Conservation (phyloP, 495 filamentous ascomycete species). For the Cercophora newfieldiana region DNA sequence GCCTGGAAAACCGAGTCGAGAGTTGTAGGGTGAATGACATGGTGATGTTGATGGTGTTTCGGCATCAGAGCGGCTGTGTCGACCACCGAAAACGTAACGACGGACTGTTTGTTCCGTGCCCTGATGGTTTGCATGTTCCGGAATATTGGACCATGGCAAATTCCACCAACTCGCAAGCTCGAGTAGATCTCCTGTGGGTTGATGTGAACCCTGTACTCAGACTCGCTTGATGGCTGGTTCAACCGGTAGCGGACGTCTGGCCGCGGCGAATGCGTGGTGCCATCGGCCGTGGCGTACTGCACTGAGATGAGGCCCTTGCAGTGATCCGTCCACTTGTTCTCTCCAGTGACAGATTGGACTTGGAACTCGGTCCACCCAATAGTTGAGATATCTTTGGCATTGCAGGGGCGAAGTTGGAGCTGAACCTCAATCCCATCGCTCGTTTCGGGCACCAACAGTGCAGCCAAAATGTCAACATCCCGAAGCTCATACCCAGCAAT, state of each 20-base stretch:
- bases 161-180: slow-evolving; percentile 30
- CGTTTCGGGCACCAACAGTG: slow-evolving; percentile 44
- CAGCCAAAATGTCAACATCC: slow-evolving; percentile 43
- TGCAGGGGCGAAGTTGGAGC: slow-evolving; percentile 43
- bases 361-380: slow-evolving; percentile 39
- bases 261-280: slow-evolving; percentile 1
- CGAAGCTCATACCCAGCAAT: slow-evolving; percentile 37
- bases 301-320: slow-evolving; percentile 36
- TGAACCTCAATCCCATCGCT: slow-evolving; percentile 40
- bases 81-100: slow-evolving; percentile 34
- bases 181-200: slow-evolving; percentile 32
- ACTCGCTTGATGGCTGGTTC: slow-evolving; percentile 16
- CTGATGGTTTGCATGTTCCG: slow-evolving; percentile 35
- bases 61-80: slow-evolving; percentile 47
- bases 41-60: slow-evolving; percentile 38
- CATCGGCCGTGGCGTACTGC: slow-evolving; percentile 20
- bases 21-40: slow-evolving; percentile 52
- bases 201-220: slow-evolving; percentile 25
- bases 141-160: slow-evolving; percentile 42
- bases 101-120: slow-evolving; percentile 24
- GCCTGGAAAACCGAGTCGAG: slow-evolving; percentile 45
- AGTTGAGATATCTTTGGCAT: slow-evolving; percentile 39
- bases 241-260: slow-evolving; percentile 3
- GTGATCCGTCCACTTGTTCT: slow-evolving; percentile 41
- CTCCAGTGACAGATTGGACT: slow-evolving; percentile 47